A percentile compares a stretch with the other conserved stretches of the same genome.
Evolutionary conservation across 1,139 yeast genomes (phyloP).

Genomic region (Schizosaccharomyces versatilis): DNA sequence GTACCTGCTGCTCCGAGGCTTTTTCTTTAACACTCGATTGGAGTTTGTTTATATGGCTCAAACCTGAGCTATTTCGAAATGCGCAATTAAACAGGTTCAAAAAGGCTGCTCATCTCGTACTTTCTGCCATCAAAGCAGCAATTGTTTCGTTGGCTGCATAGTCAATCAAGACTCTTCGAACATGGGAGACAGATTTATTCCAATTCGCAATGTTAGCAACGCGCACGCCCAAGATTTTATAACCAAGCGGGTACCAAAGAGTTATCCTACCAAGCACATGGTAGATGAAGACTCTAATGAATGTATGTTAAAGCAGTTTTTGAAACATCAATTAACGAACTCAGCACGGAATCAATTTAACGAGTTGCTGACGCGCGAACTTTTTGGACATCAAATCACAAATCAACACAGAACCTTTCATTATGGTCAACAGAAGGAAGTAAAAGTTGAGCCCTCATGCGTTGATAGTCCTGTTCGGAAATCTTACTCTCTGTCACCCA

Average conservation of each 20-base stretch:
- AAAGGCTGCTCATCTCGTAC: too few species aligned
- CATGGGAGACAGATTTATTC: constrained; percentile 63
- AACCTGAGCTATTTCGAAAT: too few species aligned
- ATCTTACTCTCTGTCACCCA: constrained; percentile 65
- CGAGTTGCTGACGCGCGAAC: not conserved
- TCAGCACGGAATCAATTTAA: not conserved
- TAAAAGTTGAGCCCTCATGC: constrained; percentile 19
- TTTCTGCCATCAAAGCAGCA: too few species aligned
- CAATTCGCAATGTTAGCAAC: constrained; percentile 32
- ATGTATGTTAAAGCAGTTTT: not conserved
- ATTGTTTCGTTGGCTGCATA: too few species aligned
- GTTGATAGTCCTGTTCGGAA: constrained; percentile 32
- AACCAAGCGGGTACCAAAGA: not conserved
- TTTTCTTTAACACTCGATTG: too few species aligned
- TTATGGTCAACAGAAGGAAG: not conserved
- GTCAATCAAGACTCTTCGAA: constrained; percentile 12
- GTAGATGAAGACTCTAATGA: not conserved
- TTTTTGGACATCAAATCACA: not conserved
- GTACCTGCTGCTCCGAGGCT: too few species aligned
- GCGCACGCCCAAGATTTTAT: not conserved
- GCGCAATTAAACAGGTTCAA: too few species aligned
- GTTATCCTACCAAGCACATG: not conserved
- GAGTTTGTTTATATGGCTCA: too few species aligned
- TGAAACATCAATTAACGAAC: not conserved
- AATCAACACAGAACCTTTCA: not conserved